Percentiles rank a stretch among this genome's conserved stretches.
Conservation (phyloP, 1,284 basidiomycete genomes). For the Pseudozyma sp. region DNA sequence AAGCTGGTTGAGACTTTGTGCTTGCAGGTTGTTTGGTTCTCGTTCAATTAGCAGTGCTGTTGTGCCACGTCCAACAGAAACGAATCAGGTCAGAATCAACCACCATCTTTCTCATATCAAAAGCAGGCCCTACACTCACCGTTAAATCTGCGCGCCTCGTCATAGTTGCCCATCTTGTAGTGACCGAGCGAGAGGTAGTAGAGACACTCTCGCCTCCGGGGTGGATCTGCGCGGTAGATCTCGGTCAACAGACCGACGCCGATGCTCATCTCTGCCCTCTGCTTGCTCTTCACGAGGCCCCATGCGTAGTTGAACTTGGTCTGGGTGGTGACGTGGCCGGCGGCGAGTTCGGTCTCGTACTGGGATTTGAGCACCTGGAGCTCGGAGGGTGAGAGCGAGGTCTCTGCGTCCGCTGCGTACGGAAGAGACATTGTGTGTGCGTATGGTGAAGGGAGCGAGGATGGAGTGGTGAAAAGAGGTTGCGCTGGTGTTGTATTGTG, state of each 20-base stretch:
- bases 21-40: constrained; percentile 94
- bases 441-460: no score
- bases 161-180: constrained; percentile 96
- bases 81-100: background rate
- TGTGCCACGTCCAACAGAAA: background rate
- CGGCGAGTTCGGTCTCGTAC: constrained; percentile 85
- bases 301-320: constrained; percentile 96
- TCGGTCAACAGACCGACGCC: constrained; percentile 93
- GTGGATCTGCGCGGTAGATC: constrained; percentile 88
- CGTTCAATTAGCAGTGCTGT: constrained; percentile 87
- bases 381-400: constrained; percentile 87
- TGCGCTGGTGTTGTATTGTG: no score
- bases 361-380: constrained; percentile 86
- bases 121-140: constrained; percentile 72
- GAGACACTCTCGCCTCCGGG: constrained; percentile 90
- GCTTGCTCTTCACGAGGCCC: constrained; percentile 74
- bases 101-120: background rate
- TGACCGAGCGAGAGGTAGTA: constrained; percentile 97
- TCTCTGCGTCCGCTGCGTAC: constrained; percentile 93
- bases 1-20: constrained; percentile 82
- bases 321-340: constrained; percentile 87
- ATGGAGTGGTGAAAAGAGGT: no score
- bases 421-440: constrained; percentile 73
- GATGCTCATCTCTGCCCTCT: constrained; percentile 73
- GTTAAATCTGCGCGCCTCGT: constrained; percentile 92